Conservation (phyloP, 768 basidiomycete species). For the Leccinum incarnatum region DNA sequence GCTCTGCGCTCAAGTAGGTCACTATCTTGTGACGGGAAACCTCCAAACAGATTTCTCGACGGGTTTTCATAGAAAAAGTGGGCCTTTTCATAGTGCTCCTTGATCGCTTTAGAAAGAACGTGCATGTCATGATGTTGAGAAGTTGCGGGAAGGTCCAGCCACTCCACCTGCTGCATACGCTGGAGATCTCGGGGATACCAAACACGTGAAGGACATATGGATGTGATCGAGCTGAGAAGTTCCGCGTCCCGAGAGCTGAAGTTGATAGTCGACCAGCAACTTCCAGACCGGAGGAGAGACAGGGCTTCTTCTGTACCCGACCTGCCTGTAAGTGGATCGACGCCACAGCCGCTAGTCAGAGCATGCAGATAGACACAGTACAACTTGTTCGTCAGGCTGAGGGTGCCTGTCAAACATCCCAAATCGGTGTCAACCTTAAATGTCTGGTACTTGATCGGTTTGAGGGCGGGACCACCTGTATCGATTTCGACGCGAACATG, state of each 20-base stretch:
- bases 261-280: conserved; percentile 37
- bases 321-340: conserved; percentile 43
- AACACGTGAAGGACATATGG: conserved; percentile 30
- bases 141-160: conserved; percentile 24
- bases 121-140: conserved; percentile 32
- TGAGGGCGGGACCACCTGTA: neutral
- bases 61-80: conserved; percentile 6
- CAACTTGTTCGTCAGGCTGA: conserved; percentile 26
- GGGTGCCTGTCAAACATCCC: conserved; percentile 26
- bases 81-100: conserved; percentile 20
- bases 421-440: conserved; percentile 32
- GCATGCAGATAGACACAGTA: conserved; percentile 45
- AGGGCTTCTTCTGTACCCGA: conserved; percentile 46
- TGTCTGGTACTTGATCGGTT: conserved; percentile 19
- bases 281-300: conserved; percentile 35
- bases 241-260: conserved; percentile 27
- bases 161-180: conserved; percentile 39
- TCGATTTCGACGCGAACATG: conserved; percentile 12
- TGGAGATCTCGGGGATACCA: conserved; percentile 16
- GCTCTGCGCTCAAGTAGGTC: conserved; percentile 16
- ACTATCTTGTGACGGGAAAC: neutral
- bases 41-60: neutral
- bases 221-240: conserved; percentile 33
- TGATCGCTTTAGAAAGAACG: conserved; percentile 24
- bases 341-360: conserved; percentile 36